These are phyloP conservation scores for Thyridium curvatum DNA, from an alignment of 2,329 filamentous ascomycete species.

Conservation along the genomic window DNA sequence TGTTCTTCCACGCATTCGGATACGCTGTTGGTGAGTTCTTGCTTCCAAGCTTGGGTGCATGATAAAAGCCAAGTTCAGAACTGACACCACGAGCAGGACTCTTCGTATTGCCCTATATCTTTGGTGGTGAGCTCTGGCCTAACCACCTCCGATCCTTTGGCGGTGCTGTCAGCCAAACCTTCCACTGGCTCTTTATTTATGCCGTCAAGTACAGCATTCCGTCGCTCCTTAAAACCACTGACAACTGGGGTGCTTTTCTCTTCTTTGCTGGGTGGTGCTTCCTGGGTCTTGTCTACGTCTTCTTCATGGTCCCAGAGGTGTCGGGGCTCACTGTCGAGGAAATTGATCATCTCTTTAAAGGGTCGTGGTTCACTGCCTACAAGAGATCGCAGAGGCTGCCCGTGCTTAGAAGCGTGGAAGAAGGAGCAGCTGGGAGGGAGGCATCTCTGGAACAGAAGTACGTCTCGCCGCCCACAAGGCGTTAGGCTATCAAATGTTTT, in stretches of 20 bases:
- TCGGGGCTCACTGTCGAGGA: conserved; percentile 29
- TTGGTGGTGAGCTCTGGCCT: conserved; percentile 36
- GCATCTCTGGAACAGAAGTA: too few relatives aligned
- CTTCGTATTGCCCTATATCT: conserved; percentile 34
- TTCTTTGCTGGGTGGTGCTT: conserved; percentile 23
- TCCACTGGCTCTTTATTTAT: conserved; percentile 34
- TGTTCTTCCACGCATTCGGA: conserved; percentile 38
- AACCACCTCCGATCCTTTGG: conserved; percentile 37
- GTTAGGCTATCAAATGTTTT: too few relatives aligned
- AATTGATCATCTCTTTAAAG: conserved; percentile 27
- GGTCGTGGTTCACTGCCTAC: conserved; percentile 16
- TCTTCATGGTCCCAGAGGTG: conserved; percentile 28
- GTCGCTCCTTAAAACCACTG: conserved; percentile 17
- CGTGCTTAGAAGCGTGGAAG: too few relatives aligned
- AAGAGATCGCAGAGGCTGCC: too few relatives aligned
- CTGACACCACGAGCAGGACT: conserved; percentile 10
- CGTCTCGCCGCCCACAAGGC: too few relatives aligned
- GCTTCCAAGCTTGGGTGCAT: neutral
- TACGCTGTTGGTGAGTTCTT: conserved; percentile 25
- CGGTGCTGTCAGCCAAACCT: conserved; percentile 26
- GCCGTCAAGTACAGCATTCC: conserved; percentile 22
- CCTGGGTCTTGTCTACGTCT: conserved; percentile 25
- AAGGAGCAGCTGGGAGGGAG: too few relatives aligned
- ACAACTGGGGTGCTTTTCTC: conserved; percentile 20
- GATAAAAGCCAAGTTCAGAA: too few relatives aligned